Evolutionary conservation across 2,329 filamentous ascomycete genomes (phyloP), one percentile per base, ranked within the genome.

Genomic region (Hymenoscyphus infarciens): DNA sequence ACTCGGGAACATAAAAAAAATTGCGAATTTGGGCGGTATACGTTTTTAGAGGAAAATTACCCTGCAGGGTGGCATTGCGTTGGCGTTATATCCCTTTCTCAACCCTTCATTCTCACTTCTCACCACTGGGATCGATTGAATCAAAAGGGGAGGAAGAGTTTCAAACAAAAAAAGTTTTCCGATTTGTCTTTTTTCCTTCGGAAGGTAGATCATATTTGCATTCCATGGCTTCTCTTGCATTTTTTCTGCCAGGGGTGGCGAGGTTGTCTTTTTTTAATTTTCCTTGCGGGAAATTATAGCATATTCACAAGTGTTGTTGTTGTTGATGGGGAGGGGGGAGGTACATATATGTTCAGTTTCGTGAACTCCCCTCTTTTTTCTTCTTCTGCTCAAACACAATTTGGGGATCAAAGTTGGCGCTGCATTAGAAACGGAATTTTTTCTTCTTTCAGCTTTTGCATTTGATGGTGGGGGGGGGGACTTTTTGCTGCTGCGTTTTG

Each of bases 31-130:
- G 59, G 67, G 66, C 33, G 66, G 61, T 55, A 60, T 35, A 38
- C 59, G 64, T 67, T 49, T 35, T 61, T 66, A 66, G 62, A 67
- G 27, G 11, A 61, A 66, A 63, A 60, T 63, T 53, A 56, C 61
- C 64, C 19, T 52, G 54, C 52, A 57, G 62, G 61, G 63, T 59
- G 61, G 68, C 68, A 71, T 70, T 65, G 68, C 66, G 59, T 63
- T 62, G 61, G 68, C 62, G 62, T 63, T 63, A 57, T 55, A 49
- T 22, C 42, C 19, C 25, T 25, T 22, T 22, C 45, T 63, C 53
- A 25, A n/a, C 33, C 31, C 29, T 29, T 29, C 53, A 22, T 54
- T 54, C 35, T 27, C 35, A 35, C n/a, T 8, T 6, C 42, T 49
- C 42, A 49, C 42, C 42, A 49, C 42, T 45, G 39, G 19, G 16